These are phyloP conservation scores for Candida hispaniensis DNA, from an alignment of 805 yeast genomes.

Conservation along the genomic window DNA sequence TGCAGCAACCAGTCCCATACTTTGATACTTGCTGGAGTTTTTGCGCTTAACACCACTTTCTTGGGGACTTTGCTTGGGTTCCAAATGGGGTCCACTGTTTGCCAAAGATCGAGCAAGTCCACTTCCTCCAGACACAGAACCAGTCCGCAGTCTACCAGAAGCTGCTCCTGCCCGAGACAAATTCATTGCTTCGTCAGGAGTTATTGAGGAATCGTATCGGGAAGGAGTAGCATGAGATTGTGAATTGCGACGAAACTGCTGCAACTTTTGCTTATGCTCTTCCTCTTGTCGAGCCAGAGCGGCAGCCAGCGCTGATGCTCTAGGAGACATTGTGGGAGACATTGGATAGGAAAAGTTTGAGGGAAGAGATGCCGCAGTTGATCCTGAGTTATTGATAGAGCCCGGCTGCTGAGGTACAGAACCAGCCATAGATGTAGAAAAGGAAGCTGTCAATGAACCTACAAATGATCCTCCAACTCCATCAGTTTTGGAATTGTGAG, in stretches of 20 bases:
- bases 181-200: conserved; percentile 32
- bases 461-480: too few species aligned
- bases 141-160: conserved; percentile 13
- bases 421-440: conserved; percentile 9
- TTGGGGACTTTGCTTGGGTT: conserved; percentile 1
- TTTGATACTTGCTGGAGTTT: conserved; percentile 19
- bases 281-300: conserved; percentile 15
- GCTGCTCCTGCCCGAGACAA: conserved; percentile 27
- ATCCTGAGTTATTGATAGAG: too few species aligned
- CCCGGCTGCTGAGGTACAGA: too few species aligned
- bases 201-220: conserved; percentile 16
- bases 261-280: conserved; percentile 15
- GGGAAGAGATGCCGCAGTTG: conserved; percentile 8
- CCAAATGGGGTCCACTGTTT: conserved; percentile 3
- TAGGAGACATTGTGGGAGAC: conserved; percentile 16
- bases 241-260: conserved; percentile 14
- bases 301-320: conserved; percentile 13
- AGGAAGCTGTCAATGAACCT: neutral
- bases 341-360: conserved; percentile 12
- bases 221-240: conserved; percentile 4
- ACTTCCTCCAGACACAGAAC: conserved; percentile 9
- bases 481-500: too few species aligned
- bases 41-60: conserved; percentile 13
- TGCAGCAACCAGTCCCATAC: conserved; percentile 31
- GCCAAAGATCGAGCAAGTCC: conserved; percentile 12